Conservation (phyloP, 768 basidiomycete species). For the Pulveroboletus frians region DNA sequence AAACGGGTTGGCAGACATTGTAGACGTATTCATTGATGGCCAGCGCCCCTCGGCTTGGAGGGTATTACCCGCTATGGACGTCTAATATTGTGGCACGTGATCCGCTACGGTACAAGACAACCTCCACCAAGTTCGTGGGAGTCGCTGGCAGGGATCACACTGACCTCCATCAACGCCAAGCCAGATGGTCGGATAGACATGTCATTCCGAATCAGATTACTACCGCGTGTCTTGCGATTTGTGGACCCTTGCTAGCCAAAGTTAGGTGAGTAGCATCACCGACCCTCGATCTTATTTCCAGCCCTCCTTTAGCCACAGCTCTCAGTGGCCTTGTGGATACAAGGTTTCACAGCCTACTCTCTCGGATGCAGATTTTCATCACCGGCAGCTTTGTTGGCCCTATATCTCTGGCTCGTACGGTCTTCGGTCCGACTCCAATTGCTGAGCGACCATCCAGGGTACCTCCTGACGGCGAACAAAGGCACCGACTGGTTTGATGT, state of each 20-base stretch:
- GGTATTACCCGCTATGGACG: neutral
- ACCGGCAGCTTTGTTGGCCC: neutral
- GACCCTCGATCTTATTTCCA: neutral
- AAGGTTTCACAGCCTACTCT: too few species aligned
- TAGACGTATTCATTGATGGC: neutral
- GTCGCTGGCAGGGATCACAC: too few species aligned
- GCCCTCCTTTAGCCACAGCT: too few species aligned
- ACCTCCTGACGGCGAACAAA: neutral
- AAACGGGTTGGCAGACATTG: slow-evolving; percentile 20
- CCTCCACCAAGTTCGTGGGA: too few species aligned
- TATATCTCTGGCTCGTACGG: neutral
- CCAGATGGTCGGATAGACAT: neutral
- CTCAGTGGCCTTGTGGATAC: too few species aligned
- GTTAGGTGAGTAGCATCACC: neutral
- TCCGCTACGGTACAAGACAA: too few species aligned
- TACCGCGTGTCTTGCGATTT: neutral
- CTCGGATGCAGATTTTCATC: too few species aligned
- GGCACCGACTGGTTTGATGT: slow-evolving; percentile 9
- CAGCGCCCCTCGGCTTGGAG: too few species aligned
- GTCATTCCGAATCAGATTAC: neutral
- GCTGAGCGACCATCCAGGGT: neutral
- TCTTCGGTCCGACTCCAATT: neutral
- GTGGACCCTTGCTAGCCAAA: neutral
- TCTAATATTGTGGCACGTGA: slow-evolving; percentile 12
- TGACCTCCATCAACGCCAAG: neutral